Evolutionary conservation across 2,329 filamentous ascomycete species (phyloP).

Genomic region (Coniochaeta hoffmannii): DNA sequence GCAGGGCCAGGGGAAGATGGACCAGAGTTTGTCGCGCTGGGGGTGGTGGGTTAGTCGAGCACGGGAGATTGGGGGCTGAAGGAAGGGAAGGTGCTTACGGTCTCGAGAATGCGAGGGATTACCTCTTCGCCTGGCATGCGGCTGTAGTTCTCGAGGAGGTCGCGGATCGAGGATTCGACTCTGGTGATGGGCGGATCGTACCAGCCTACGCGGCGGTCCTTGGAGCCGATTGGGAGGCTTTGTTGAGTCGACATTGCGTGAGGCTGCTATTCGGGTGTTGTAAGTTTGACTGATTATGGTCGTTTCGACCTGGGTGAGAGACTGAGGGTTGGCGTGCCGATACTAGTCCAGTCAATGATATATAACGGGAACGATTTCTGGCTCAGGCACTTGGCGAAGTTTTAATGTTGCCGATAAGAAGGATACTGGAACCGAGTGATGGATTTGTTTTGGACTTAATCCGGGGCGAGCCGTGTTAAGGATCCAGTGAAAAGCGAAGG

Average conservation of each 20-base stretch:
- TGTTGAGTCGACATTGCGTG: neutral
- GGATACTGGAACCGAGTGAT: neutral
- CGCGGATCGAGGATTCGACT: conserved; percentile 3
- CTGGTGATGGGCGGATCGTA: conserved; percentile 7
- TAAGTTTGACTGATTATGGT: neutral
- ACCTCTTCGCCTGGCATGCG: conserved; percentile 8
- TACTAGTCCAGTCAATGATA: no score
- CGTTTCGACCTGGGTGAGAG: no score
- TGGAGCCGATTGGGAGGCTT: conserved; percentile 5
- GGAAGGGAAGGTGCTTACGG: no score
- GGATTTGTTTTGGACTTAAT: no score
- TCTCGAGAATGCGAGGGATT: conserved; percentile 9
- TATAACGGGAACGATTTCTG: no score
- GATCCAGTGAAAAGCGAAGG: no score
- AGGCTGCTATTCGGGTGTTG: neutral
- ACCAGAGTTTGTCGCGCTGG: conserved; percentile 6
- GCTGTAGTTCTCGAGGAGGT: conserved; percentile 12
- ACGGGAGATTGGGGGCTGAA: no score
- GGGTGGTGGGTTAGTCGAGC: neutral
- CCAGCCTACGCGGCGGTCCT: conserved; percentile 7
- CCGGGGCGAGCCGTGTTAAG: no score
- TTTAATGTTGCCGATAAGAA: neutral
- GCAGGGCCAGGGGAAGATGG: conserved; percentile 9
- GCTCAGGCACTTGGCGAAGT: neutral
- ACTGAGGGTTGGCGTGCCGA: no score